Evolutionary conservation across 371 early-diverging fungal species (phyloP), one percentile per base, ranked within the genome.

Genomic region (Actinomortierella ambigua): DNA sequence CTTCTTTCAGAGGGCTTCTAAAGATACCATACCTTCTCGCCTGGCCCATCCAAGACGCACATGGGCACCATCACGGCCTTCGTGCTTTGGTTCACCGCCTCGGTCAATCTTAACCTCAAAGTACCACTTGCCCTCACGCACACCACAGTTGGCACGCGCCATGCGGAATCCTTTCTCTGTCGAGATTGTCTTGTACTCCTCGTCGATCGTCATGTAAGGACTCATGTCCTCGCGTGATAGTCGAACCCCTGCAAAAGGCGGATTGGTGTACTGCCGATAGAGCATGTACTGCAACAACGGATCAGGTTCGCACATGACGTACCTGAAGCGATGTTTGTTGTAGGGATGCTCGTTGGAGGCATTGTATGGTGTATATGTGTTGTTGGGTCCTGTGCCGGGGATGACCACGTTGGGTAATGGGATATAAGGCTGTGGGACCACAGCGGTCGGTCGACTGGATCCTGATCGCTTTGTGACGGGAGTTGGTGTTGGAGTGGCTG

Each of bases 151-250:
- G 17, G 88, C 86, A 18, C 90, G 79, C 34, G 84, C 88, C 82
- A 84, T 88, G 1, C 89, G 85, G 67, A 88, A 90, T 0, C 90
- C 90, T 59, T 82, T 83, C 44, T 86, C 86, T 0, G 88, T 86
- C 22, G 87, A 82, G 9, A 85, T 82, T 0, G 87, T 84, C 59
- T 77, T 63, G 11, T 88, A 84, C 50, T 89, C 87, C 14, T 81
- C 81, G 28, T 82, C 77, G n/a, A 88, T 83, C 23, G 78, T 79
- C n/a, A 88, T 81, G 50, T 86, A 87, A 0, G 88, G 81, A 56
- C 89, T 88, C 65, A 84, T 86, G 55, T 89, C 90, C 3, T 85
- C 78, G 20, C 83, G 78, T 48, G 83, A 79, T n/a, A 89, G 78
- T 0, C 80, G 70, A 15, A 87, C 82, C 3, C 86, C 82, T 24